phyloP scores from a whole-genome alignment of 768 basidiomycete genomes.

The Mycena rebaudengoi region DNA sequence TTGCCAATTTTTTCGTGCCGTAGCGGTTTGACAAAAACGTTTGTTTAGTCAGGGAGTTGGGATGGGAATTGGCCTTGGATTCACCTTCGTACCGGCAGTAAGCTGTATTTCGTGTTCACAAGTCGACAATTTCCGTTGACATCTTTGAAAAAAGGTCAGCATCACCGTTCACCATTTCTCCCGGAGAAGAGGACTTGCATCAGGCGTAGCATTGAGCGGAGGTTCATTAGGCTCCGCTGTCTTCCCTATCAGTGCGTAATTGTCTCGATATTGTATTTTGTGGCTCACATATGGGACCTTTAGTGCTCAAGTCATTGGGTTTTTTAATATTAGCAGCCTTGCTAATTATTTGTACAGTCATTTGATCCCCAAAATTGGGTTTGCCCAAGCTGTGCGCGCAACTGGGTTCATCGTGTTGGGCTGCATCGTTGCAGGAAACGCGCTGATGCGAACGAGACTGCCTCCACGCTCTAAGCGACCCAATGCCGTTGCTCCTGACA shows the following conservation, averaged over 20 bases:
- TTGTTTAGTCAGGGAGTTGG: slow-evolving; percentile 30
- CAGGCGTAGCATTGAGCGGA: slow-evolving; percentile 54
- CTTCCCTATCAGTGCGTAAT: slow-evolving; percentile 13
- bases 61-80: slow-evolving; percentile 49
- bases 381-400: slow-evolving; percentile 40
- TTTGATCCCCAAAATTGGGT: slow-evolving; percentile 31
- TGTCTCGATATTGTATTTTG: too few species aligned
- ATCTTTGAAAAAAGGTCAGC: too few species aligned
- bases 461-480: slow-evolving; percentile 15
- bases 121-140: too few species aligned
- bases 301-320: slow-evolving; percentile 19
- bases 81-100: slow-evolving; percentile 50
- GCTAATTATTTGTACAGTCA: slow-evolving; percentile 15
- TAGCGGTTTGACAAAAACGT: neutral
- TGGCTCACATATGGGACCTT: too few species aligned
- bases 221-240: slow-evolving; percentile 17
- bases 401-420: slow-evolving; percentile 38
- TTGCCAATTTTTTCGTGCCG: neutral
- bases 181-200: slow-evolving; percentile 48
- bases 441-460: slow-evolving; percentile 33
- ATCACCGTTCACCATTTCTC: slow-evolving; percentile 48
- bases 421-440: slow-evolving; percentile 36
- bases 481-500: slow-evolving; percentile 12
- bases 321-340: neutral
- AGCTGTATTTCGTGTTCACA: too few species aligned